Evolutionary conservation across 2,329 filamentous ascomycete genomes (phyloP), one percentile per base, ranked within the genome.

Genomic region (Pseudogymnoascus sp.): DNA sequence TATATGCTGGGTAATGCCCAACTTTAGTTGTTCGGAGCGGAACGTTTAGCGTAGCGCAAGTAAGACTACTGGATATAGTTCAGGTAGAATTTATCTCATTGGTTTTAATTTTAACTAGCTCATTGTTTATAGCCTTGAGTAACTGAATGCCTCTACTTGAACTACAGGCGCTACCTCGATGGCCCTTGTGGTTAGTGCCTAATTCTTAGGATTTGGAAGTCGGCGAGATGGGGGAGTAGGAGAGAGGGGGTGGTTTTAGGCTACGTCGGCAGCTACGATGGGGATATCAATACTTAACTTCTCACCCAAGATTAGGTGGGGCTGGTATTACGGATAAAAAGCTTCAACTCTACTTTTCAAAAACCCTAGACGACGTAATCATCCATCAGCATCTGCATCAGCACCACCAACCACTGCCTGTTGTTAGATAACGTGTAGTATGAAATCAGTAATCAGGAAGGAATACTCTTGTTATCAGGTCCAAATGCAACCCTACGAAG

Each of bases 381-480:
- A 38, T 62, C 65, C 8, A 63, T 69, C 4, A 35, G 9, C 8
- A 69, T 67, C 26, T 64, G 67, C 15, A 64, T 68, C 26, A 66
- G 65, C 21, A 65, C 69, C 10, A 65, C 67, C 47, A 68, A 68
- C 23, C 62, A 69, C 13, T 36, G 63, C 13, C 21, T 4, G 8
- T 15, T 15, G 42, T 15, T 15, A 38, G 3, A 3, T 26, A 26
- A 26, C 5, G 5, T 28, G 8, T 17, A 40, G 9, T 9, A 40
- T 40, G 4, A 17, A 40, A 42, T 42, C 17, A 42, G 38, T 42
- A 42, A 42, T 42, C 38, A 21, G 38, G 11, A 42, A 21, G 10
- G n/a, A 19, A 42, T 21, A 42, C 38, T 19, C 15, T 40, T 28
- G 26, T 28, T 28, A 28, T 28, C 38, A 40, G 38, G 19, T 10